Evolutionary conservation across 257 asterid species (phyloP).

Genomic region (Marsdenia floribunda): DNA sequence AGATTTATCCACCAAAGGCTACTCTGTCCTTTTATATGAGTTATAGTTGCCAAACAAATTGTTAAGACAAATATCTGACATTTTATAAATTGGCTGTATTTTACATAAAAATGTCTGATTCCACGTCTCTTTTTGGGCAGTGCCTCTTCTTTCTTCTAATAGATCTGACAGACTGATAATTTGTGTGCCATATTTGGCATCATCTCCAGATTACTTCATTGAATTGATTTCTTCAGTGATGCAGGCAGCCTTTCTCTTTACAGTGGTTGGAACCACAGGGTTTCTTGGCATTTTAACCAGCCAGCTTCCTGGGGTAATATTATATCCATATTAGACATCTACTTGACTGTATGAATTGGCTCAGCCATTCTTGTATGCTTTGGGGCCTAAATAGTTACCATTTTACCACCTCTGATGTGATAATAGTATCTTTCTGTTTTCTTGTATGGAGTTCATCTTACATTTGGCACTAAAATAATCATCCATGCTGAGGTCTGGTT

Average conservation of each 20-base stretch:
- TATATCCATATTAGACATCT: conserved; percentile 15
- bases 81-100: neutral
- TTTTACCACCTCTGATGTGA: neutral
- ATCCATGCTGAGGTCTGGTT: neutral
- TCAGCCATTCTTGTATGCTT: neutral
- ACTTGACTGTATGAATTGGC: neutral
- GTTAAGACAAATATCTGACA: neutral
- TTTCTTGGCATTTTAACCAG: conserved; percentile 78
- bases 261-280: conserved; percentile 91
- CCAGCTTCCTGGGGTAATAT: conserved; percentile 95
- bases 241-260: conserved; percentile 97
- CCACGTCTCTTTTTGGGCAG: neutral
- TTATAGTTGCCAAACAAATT: neutral
- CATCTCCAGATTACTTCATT: conserved; percentile 23
- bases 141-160: neutral
- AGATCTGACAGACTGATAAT: neutral
- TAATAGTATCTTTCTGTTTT: neutral
- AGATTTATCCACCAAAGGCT: neutral
- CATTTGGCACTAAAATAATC: neutral
- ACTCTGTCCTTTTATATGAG: neutral
- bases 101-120: neutral
- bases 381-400: neutral
- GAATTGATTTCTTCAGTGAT: conserved; percentile 74
- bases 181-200: neutral
- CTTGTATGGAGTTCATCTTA: neutral